phyloP scores from a whole-genome alignment of 140 eudicot species.

The Erigeron philadelphicus region DNA sequence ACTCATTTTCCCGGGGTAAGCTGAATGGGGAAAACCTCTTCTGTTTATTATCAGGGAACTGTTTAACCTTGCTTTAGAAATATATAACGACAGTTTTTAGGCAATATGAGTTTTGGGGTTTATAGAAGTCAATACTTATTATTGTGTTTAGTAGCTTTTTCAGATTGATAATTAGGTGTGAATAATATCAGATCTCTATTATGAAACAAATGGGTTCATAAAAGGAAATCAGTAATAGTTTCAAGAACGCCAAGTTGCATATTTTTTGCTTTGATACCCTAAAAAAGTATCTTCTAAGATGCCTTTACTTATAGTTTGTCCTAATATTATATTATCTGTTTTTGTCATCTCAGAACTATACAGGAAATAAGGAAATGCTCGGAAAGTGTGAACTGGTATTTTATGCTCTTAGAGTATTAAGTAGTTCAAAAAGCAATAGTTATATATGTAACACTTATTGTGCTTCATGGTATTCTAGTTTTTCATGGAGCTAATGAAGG shows the following conservation, averaged over 20 bases:
- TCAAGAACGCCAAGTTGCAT: conserved; percentile 15
- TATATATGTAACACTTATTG: conserved; percentile 14
- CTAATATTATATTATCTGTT: conserved; percentile 2
- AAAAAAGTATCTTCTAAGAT: background rate
- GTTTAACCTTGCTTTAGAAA: background rate
- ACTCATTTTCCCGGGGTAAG: too few species aligned
- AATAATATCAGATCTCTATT: background rate
- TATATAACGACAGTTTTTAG: background rate
- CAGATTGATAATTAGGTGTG: background rate
- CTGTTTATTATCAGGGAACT: background rate
- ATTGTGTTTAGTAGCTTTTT: background rate
- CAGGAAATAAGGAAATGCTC: conserved; percentile 86
- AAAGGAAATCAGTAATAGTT: conserved; percentile 8
- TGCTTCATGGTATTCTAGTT: conserved; percentile 53
- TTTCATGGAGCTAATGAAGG: conserved; percentile 97
- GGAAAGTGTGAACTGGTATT: conserved; percentile 97
- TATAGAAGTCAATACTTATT: background rate
- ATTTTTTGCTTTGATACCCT: conserved; percentile 9
- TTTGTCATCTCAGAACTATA: conserved; percentile 56
- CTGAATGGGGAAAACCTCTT: background rate
- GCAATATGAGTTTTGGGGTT: background rate
- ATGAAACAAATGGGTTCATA: conserved; percentile 10
- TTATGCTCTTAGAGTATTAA: conserved; percentile 4
- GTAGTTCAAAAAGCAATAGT: conserved; percentile 1
- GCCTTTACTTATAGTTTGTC: conserved; percentile 10